A percentile compares a stretch with the other conserved stretches of the same genome.
Evolutionary conservation across 169 alveolate species (phyloP).

Genomic region (Fabrea salina): DNA sequence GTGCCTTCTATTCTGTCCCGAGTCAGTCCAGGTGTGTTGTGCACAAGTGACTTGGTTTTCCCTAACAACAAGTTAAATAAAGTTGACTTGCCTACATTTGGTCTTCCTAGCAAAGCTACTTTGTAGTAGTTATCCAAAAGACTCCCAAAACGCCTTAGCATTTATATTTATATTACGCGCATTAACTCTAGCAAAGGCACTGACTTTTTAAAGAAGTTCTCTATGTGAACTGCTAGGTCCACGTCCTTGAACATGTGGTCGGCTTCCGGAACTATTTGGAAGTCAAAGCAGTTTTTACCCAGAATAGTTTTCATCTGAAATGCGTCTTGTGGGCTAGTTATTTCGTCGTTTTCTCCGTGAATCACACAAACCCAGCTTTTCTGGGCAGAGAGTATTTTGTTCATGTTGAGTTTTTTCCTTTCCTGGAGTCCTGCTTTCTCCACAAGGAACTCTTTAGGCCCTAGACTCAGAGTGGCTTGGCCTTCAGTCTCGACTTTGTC

Average conservation of each 20-base stretch:
- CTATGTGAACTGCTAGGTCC: no score
- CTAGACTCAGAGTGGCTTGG: background rate
- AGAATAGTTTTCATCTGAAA: background rate
- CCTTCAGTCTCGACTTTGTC: background rate
- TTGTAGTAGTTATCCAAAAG: conserved; percentile 34
- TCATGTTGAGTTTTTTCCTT: background rate
- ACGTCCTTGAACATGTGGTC: background rate
- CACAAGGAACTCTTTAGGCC: background rate
- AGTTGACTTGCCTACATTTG: conserved; percentile 51
- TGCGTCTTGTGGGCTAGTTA: background rate
- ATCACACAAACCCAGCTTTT: background rate
- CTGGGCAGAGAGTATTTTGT: background rate
- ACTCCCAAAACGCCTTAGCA: no score
- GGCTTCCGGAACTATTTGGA: background rate
- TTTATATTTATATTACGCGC: no score
- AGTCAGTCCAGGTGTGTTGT: conserved; percentile 53
- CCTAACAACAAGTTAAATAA: conserved; percentile 50
- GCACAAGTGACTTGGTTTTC: conserved; percentile 42
- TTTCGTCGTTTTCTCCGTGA: background rate
- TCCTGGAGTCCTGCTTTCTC: conserved; percentile 6
- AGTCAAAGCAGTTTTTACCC: background rate
- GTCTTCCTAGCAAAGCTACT: conserved; percentile 48
- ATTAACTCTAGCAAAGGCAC: no score
- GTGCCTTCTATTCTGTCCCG: conserved; percentile 61
- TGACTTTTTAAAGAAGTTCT: no score